A percentile compares a stretch with the other conserved stretches of the same genome.
These are phyloP conservation scores for Metarhizium sp. DNA, from an alignment of 2,329 filamentous ascomycete species.

Conservation along the genomic window DNA sequence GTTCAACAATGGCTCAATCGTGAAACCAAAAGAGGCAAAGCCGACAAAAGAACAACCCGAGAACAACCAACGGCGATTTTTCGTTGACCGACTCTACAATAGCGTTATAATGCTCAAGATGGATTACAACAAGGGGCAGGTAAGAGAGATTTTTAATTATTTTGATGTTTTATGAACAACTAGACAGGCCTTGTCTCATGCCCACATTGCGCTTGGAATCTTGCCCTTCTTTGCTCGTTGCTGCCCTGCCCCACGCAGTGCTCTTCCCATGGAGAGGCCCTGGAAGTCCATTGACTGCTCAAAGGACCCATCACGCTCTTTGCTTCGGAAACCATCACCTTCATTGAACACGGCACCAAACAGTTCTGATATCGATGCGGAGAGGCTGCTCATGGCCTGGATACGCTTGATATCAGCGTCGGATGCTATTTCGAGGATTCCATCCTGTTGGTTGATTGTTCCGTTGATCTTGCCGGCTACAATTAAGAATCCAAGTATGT, in stretches of 20 bases:
- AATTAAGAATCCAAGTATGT: constrained; percentile 92
- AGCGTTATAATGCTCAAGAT: too few species aligned
- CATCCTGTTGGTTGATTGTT: constrained; percentile 80
- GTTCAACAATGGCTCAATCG: too few species aligned
- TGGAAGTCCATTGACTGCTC: constrained; percentile 22
- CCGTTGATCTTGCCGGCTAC: constrained; percentile 80
- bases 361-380: constrained; percentile 56
- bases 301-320: constrained; percentile 15
- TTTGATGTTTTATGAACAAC: background rate
- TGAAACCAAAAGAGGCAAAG: too few species aligned
- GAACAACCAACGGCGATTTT: too few species aligned
- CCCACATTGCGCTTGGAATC: constrained; percentile 1
- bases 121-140: too few species aligned
- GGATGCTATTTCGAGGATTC: constrained; percentile 72
- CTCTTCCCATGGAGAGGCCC: constrained; percentile 10
- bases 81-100: too few species aligned
- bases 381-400: constrained; percentile 64
- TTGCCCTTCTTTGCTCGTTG: constrained; percentile 5
- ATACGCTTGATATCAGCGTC: constrained; percentile 66
- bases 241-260: constrained; percentile 2
- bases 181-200: background rate
- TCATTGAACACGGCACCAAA: constrained; percentile 68
- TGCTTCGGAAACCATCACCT: constrained; percentile 55
- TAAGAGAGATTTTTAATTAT: background rate
- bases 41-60: too few species aligned